These are phyloP conservation scores for Pyrus bretschneideri DNA, from an alignment of 306 rosid genomes.

Conservation along the genomic window DNA sequence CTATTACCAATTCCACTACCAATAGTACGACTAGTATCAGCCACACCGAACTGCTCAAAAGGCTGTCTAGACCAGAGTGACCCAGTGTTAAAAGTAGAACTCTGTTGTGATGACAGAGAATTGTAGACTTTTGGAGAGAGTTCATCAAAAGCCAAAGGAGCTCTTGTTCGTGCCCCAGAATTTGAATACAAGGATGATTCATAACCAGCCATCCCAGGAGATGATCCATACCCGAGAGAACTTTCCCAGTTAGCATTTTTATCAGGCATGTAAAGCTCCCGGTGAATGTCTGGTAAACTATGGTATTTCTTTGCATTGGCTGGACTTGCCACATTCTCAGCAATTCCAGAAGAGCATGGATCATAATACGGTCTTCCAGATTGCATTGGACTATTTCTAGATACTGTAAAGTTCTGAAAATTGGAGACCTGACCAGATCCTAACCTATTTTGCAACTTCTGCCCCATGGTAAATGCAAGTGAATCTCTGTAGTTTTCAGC, in stretches of 20 bases:
- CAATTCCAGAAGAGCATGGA: conserved; percentile 32
- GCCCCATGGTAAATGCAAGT: conserved; percentile 51
- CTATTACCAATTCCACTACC: conserved; percentile 36
- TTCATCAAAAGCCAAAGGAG: conserved; percentile 68
- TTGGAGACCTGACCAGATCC: conserved; percentile 52
- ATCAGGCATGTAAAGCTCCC: conserved; percentile 41
- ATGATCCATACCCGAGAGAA: conserved; percentile 48
- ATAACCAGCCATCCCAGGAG: conserved; percentile 25
- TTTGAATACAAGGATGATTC: conserved; percentile 39
- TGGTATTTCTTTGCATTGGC: conserved; percentile 75
- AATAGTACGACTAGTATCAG: conserved; percentile 36
- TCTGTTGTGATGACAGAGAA: conserved; percentile 49
- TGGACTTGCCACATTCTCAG: conserved; percentile 38
- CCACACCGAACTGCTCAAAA: conserved; percentile 83
- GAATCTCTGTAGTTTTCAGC: conserved; percentile 53
- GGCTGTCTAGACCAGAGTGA: conserved; percentile 93
- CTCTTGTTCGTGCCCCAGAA: conserved; percentile 44
- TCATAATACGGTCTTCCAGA: conserved; percentile 55
- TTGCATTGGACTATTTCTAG: conserved; percentile 48
- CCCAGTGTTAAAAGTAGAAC: conserved; percentile 49
- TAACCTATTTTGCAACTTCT: conserved; percentile 57
- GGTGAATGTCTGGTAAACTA: conserved; percentile 73
- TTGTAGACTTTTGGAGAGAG: conserved; percentile 50
- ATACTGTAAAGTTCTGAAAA: conserved; percentile 37
- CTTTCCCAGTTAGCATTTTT: conserved; percentile 49